Base-by-base conservation (phyloP, 208 protist genomes). In the Wallacemonas sp. region DNA sequence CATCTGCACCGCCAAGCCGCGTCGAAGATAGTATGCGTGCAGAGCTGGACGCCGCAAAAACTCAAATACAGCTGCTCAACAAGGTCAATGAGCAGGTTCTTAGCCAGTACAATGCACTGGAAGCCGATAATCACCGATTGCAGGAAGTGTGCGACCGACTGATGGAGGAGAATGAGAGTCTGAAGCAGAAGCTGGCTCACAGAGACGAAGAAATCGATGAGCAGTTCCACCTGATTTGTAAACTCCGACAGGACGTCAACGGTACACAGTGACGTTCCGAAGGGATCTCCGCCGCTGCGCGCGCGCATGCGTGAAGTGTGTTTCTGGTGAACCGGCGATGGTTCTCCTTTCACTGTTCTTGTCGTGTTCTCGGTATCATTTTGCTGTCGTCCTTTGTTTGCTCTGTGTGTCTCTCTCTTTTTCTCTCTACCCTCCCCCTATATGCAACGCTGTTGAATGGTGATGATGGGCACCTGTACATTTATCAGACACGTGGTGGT, bases 11-110 rank as follows among this genome's bases (percentile, higher is more conserved):
- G 24, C 6, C 54, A 8, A 60, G 32, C 42, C 44, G 24, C 10
- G 36, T 29, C 37, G 26, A 42, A 15, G 61, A 32, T 6, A 29
- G 34, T 53, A 21, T 78, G 29, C 44, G 26, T 37, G 61, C 68
- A 17, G 66, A 79, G 21, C 73, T 87, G 46, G 66, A 71, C 15
- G 71, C 76, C 0, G 78, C 85, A 0, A 79, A 72, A n/a, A 71
- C 70, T 21, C 88, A 94, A 45, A 91, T 94, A 19, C 44, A 46
- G 30, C 70, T 94, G n/a, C 60, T 88, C 8, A 84, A 83, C 58
- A 52, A 63, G 9, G 70, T 69, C 19, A 92, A 71, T 58, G 44
- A 81, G 58, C 63, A 74, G 24, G 73, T 76, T 1, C 53, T 89
- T 12, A 10, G 52, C 21, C 42, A 58, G 45, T 94, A 78, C 62